Base-by-base conservation (phyloP, 305 asterid species). In the Salvia sclarea region DNA sequence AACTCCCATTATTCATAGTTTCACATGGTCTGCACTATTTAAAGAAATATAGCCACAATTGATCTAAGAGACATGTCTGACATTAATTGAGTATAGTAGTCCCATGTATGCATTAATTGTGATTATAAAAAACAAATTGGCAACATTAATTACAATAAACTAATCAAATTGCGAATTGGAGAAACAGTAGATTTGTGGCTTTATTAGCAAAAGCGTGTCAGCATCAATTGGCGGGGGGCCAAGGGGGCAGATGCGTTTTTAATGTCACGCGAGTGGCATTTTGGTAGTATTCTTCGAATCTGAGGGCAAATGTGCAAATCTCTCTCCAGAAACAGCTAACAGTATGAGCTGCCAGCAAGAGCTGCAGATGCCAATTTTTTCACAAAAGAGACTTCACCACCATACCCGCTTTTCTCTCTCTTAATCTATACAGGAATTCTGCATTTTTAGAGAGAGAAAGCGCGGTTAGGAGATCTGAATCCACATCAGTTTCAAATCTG, bases 291-390 rank as follows among this genome's bases (percentile, higher is more conserved):
- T 6, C 0, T 14, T n/a, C 52, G 18, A 64, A 78, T 73, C 79
- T 40, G 75, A 72, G 83, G 88, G 78, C 72, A 35, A 40, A 33
- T 2, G 2, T 4, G n/a, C 33, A 28, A 6, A 7, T 38, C 48
- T 60, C 67, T 61, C 24, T 76, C 76, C 76, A 38, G 52, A 61
- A 65, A 76, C 85, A 80, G 84, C 81, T 74, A 74, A 80, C 85
- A 76, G 79, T 63, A 66, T 52, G 61, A 73, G 73, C 69, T 71
- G 66, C 79, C 77, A 73, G 77, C 77, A 56, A 76, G 45, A 57
- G 75, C 66, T 13, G 78, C 79, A 70, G 71, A 66, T 50, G 74
- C 76, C 74, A 65, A 33, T 66, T 64, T 45, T 25, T 48, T 22
- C 59, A 74, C 56, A 55, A 61, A 66, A 58, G 48, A 73, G 71